phyloP scores from a whole-genome alignment of 2,329 filamentous ascomycete genomes.

The Alternaria ventricosa region DNA sequence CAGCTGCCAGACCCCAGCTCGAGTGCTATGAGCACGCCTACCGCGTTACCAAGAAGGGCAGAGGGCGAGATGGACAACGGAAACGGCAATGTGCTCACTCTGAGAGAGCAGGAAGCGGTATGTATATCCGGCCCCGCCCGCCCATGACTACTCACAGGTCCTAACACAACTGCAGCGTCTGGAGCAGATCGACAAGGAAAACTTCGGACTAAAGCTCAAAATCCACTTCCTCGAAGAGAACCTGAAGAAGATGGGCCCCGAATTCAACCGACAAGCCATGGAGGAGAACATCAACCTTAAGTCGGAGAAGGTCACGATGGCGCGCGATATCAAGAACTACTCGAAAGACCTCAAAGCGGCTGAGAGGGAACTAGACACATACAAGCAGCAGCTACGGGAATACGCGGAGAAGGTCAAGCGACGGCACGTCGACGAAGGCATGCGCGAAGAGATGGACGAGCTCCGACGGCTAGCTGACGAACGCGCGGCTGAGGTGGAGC shows the following conservation, averaged over 20 bases:
- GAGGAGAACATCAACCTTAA: slow-evolving; percentile 97
- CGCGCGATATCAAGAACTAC: slow-evolving; percentile 83
- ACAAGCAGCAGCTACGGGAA: slow-evolving; percentile 80
- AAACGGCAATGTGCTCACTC: slow-evolving; percentile 85
- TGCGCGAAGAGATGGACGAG: slow-evolving; percentile 66
- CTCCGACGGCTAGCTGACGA: slow-evolving; percentile 54
- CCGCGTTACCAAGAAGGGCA: slow-evolving; percentile 71
- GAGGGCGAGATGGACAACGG: slow-evolving; percentile 74
- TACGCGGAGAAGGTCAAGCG: slow-evolving; percentile 82
- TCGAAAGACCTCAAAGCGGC: slow-evolving; percentile 83
- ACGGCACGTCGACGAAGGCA: slow-evolving; percentile 73
- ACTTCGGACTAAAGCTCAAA: slow-evolving; percentile 73
- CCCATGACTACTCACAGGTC: no score
- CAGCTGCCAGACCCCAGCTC: slow-evolving; percentile 79
- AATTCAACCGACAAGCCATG: slow-evolving; percentile 85
- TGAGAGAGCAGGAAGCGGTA: slow-evolving; percentile 93
- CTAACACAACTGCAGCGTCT: slow-evolving; percentile 64
- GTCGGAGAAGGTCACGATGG: slow-evolving; percentile 88
- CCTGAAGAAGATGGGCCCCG: slow-evolving; percentile 82
- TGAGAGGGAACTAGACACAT: slow-evolving; percentile 85
- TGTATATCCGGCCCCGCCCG: slow-evolving; percentile 22
- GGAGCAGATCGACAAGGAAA: slow-evolving; percentile 96
- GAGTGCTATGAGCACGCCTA: slow-evolving; percentile 80
- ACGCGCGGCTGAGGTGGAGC: slow-evolving; percentile 45
- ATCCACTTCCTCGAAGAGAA: slow-evolving; percentile 93